Conservation (phyloP, 2,329 filamentous ascomycete genomes). For the Cytospora paraplurivora region DNA sequence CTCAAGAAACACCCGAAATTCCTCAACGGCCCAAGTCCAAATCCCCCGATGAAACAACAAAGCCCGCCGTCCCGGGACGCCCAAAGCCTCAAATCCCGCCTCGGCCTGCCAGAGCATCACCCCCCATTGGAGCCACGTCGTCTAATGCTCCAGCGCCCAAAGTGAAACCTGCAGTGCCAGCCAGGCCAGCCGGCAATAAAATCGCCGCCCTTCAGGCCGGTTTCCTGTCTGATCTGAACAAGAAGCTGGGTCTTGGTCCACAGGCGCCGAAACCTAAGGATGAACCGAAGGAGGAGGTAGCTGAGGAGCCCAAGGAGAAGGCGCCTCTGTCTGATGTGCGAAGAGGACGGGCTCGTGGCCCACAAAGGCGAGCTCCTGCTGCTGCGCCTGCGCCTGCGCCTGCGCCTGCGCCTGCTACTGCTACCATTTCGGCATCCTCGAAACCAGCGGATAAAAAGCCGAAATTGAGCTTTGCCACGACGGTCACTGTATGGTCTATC, state of each 20-base stretch:
- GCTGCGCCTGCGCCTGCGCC: conserved; percentile 38
- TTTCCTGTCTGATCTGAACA: conserved; percentile 92
- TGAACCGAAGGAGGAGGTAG: conserved; percentile 61
- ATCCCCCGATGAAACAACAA: conserved; percentile 35
- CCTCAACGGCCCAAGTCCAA: conserved; percentile 59
- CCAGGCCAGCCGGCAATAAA: conserved; percentile 77
- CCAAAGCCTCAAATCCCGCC: conserved; percentile 63
- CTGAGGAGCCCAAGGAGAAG: conserved; percentile 65
- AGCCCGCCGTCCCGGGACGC: conserved; percentile 52
- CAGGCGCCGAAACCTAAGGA: conserved; percentile 67
- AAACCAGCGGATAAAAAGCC: conserved; percentile 36
- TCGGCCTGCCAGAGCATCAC: conserved; percentile 60
- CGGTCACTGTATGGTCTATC: conserved; percentile 55
- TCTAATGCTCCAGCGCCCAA: conserved; percentile 56
- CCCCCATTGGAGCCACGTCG: conserved; percentile 40
- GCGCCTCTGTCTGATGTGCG: conserved; percentile 84
- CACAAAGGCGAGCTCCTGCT: conserved; percentile 57
- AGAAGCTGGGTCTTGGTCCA: conserved; percentile 84
- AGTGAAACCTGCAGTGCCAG: conserved; percentile 81
- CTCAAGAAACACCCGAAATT: conserved; percentile 45
- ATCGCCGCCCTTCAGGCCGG: conserved; percentile 88
- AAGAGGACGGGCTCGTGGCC: conserved; percentile 87
- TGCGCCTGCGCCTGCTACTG: conserved; percentile 30
- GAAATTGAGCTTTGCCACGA: conserved; percentile 50
- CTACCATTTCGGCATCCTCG: conserved; percentile 38